A percentile compares a stretch with the other conserved stretches of the same genome.
phyloP scores from a whole-genome alignment of 441 rosid species.

The Mallotus japonicus region DNA sequence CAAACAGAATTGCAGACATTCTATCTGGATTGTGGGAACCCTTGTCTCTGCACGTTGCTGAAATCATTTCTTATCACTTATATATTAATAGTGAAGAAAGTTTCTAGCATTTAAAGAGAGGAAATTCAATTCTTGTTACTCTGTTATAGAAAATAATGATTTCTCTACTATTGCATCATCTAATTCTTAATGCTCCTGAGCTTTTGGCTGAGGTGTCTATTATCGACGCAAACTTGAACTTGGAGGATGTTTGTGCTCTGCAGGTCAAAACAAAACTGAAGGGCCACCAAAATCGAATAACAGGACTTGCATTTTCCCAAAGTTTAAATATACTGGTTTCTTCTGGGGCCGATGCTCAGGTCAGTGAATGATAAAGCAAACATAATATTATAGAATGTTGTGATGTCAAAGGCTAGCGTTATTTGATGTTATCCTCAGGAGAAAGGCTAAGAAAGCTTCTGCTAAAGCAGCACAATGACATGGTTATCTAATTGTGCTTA shows the following conservation, averaged over 20 bases:
- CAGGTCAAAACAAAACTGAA: conserved; percentile 78
- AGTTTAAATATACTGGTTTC: conserved; percentile 60
- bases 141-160: not conserved
- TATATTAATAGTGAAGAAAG: not conserved
- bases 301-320: conserved; percentile 78
- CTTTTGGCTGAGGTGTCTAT: not conserved
- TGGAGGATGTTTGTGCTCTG: conserved; percentile 27
- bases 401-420: not conserved
- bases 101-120: not conserved
- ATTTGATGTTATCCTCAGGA: not conserved
- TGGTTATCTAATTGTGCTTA: no score
- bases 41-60: not conserved
- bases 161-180: not conserved
- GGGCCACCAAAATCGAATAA: conserved; percentile 74
- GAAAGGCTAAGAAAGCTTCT: not conserved
- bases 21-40: not conserved
- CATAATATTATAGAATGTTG: not conserved
- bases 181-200: not conserved
- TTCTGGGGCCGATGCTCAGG: conserved; percentile 88
- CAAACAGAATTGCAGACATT: not conserved
- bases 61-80: not conserved
- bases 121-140: not conserved
- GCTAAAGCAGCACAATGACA: not conserved
- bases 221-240: conserved; percentile 11
- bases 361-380: conserved; percentile 18